These are phyloP conservation scores for Papilionanthe hybrid DNA, from an alignment of 116 monocot species.

Conservation along the genomic window DNA sequence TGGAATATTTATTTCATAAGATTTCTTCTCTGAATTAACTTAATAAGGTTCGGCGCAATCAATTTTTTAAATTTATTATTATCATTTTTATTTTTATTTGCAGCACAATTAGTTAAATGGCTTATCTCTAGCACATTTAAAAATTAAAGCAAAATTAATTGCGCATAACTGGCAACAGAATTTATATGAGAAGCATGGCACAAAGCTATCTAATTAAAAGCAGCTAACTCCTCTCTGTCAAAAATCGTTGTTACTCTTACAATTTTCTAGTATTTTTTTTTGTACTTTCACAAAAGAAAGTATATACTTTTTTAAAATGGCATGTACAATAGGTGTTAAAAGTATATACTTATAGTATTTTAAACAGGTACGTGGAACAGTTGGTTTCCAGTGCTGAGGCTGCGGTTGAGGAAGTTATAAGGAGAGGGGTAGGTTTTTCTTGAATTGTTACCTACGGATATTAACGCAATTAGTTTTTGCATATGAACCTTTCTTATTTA, in stretches of 20 bases:
- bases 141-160: not conserved
- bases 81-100: no score
- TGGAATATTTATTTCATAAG: not conserved
- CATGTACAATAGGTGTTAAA: conserved; percentile 81
- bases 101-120: not conserved
- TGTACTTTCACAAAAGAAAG: not conserved
- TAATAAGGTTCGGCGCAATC: not conserved
- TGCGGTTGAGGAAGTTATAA: conserved; percentile 81
- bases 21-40: not conserved
- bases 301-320: conserved; percentile 22
- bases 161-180: not conserved
- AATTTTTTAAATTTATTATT: no score
- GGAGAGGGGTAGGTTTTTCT: conserved; percentile 60
- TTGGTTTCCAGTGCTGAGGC: conserved; percentile 92
- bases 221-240: not conserved
- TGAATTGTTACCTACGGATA: not conserved
- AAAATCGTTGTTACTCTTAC: not conserved
- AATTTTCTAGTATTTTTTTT: not conserved
- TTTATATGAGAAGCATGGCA: not conserved
- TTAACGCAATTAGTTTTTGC: conserved; percentile 2
- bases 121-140: not conserved
- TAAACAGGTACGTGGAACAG: conserved; percentile 84
- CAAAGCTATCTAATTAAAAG: not conserved
- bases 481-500: not conserved
- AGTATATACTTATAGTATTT: not conserved